Evolutionary conservation across 177 flowering plant species (phyloP).

Genomic region (Telopea speciosissima): DNA sequence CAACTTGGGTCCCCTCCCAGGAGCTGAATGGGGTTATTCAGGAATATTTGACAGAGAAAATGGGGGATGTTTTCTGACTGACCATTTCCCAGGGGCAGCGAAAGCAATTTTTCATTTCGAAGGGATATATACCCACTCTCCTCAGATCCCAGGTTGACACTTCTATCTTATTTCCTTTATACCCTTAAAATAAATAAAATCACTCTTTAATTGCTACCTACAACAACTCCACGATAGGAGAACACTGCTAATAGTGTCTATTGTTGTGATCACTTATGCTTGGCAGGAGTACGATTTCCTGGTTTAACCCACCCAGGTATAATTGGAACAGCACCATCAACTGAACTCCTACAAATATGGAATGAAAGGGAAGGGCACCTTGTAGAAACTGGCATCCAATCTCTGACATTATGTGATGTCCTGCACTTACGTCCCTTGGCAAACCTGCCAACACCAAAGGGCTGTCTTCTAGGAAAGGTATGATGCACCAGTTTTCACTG

Average conservation of each 20-base stretch:
- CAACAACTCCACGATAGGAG: not conserved
- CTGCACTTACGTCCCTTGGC: constrained; percentile 83
- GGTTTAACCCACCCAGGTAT: constrained; percentile 94
- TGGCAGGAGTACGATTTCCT: constrained; percentile 79
- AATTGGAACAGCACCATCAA: constrained; percentile 93
- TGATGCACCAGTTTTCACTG: not conserved
- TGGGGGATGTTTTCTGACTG: constrained; percentile 93
- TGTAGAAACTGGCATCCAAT: constrained; percentile 61
- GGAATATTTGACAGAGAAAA: constrained; percentile 92
- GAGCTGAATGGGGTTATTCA: constrained; percentile 96
- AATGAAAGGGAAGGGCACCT: constrained; percentile 69
- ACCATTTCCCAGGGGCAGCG: constrained; percentile 89
- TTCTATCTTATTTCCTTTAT: not conserved
- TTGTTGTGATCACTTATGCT: not conserved
- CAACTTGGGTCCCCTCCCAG: constrained; percentile 91
- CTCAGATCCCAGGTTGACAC: constrained; percentile 77
- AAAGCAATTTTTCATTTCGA: constrained; percentile 97
- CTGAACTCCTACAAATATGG: constrained; percentile 79
- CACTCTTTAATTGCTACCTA: not conserved
- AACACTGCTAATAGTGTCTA: no score
- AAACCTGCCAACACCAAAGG: constrained; percentile 72
- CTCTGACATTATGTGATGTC: constrained; percentile 74
- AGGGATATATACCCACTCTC: constrained; percentile 92
- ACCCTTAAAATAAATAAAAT: not conserved
- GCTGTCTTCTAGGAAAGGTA: constrained; percentile 85